These are phyloP conservation scores for Myxozyma geophila DNA, from an alignment of 805 yeast genomes.

Conservation along the genomic window DNA sequence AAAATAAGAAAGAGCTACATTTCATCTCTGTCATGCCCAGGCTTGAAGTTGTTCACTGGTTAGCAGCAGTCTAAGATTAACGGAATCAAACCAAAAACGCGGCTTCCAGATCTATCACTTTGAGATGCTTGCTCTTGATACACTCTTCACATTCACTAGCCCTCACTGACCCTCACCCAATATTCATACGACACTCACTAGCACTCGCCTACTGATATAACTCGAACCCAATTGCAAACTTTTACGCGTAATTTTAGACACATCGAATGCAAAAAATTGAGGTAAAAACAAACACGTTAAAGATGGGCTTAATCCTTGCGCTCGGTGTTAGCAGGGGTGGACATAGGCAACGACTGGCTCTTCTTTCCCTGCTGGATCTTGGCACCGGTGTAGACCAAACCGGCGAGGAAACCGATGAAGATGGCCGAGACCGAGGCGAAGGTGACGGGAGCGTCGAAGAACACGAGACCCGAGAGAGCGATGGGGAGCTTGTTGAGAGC, in stretches of 20 bases:
- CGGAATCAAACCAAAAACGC: not conserved
- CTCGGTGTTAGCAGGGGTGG: constrained; percentile 18
- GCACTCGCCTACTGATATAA: not conserved
- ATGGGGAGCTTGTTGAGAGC: constrained; percentile 98
- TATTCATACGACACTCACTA: not conserved
- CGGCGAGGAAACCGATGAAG: constrained; percentile 91
- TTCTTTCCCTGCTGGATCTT: constrained; percentile 79
- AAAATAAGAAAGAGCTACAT: too few relatives aligned
- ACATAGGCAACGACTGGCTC: constrained; percentile 28
- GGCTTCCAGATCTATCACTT: not conserved
- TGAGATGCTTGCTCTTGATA: not conserved
- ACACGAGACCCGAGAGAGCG: constrained; percentile 90
- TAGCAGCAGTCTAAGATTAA: not conserved
- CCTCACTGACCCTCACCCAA: not conserved
- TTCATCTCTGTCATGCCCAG: too few relatives aligned
- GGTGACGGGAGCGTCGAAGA: constrained; percentile 94
- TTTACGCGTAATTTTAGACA: not conserved
- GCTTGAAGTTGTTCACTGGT: too few relatives aligned
- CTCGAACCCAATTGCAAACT: not conserved
- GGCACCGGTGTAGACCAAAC: constrained; percentile 93
- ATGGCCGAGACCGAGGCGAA: constrained; percentile 90
- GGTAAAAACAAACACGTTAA: not conserved
- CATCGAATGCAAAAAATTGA: not conserved
- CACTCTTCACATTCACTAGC: not conserved
- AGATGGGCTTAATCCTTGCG: constrained; percentile 30